These are phyloP conservation scores for Cyclocybe aegerita DNA, from an alignment of 768 basidiomycete genomes.

Conservation along the genomic window DNA sequence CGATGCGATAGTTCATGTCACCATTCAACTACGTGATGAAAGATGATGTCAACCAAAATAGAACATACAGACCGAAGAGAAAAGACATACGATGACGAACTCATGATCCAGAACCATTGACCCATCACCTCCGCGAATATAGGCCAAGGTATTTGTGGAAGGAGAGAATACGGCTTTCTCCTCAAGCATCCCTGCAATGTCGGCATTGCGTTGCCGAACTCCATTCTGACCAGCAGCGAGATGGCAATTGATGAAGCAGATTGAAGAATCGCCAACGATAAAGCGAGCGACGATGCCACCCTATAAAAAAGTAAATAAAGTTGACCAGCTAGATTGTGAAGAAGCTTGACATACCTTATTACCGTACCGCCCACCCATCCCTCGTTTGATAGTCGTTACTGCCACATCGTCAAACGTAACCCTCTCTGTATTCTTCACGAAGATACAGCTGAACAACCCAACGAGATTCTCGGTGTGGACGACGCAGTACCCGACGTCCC, in stretches of 20 bases:
- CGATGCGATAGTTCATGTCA: constrained; percentile 97
- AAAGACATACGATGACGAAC: constrained; percentile 69
- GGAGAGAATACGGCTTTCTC: constrained; percentile 68
- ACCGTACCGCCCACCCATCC: constrained; percentile 90
- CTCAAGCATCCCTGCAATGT: constrained; percentile 86
- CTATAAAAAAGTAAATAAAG: constrained; percentile 33
- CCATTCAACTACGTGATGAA: constrained; percentile 65
- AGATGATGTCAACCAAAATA: constrained; percentile 1
- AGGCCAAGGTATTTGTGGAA: constrained; percentile 59
- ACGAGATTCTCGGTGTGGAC: constrained; percentile 86
- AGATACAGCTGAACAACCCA: constrained; percentile 78
- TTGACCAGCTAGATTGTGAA: background rate
- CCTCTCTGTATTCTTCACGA: constrained; percentile 70
- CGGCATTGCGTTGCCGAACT: constrained; percentile 79
- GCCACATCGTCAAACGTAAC: constrained; percentile 60
- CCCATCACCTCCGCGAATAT: constrained; percentile 90
- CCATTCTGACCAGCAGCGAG: constrained; percentile 93
- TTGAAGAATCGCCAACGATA: constrained; percentile 86
- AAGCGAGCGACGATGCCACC: constrained; percentile 91
- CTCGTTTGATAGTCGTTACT: constrained; percentile 85
- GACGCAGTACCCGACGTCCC: constrained; percentile 74
- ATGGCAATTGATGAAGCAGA: constrained; percentile 97
- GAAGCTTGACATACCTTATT: constrained; percentile 71
- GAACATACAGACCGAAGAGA: background rate
- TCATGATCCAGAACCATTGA: constrained; percentile 95